Percentiles rank a stretch among this genome's conserved stretches.
phyloP scores from a whole-genome alignment of 257 asterid species.

The Cruciata laevipes region DNA sequence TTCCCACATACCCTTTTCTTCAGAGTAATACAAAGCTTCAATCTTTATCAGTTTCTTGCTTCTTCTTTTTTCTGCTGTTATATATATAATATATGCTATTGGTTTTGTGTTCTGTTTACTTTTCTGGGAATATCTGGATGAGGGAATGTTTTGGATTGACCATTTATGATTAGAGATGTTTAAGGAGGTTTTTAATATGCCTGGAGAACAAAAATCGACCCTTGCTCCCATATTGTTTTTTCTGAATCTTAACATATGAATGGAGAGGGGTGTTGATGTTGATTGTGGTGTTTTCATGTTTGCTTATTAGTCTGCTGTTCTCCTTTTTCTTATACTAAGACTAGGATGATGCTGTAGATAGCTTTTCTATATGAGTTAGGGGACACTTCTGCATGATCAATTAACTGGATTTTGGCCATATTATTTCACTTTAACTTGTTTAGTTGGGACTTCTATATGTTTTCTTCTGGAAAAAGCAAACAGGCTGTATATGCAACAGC shows the following conservation, averaged over 20 bases:
- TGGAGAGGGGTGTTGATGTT: background rate
- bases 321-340: background rate
- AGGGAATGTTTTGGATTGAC: background rate
- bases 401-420: background rate
- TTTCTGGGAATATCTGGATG: background rate
- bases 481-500: background rate
- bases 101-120: background rate
- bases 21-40: constrained; percentile 36
- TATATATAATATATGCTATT: background rate
- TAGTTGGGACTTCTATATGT: background rate
- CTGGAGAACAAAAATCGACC: background rate
- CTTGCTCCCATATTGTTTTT: background rate
- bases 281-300: background rate
- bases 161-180: background rate
- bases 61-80: background rate
- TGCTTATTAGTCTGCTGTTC: background rate
- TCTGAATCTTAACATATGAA: background rate
- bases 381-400: background rate
- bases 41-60: background rate
- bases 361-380: background rate
- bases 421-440: too few species aligned
- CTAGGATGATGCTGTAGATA: background rate
- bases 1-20: constrained; percentile 86
- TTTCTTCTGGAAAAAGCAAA: background rate
- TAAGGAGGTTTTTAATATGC: background rate